A percentile compares a stretch with the other conserved stretches of the same genome.
These are phyloP conservation scores for Hypericum perforatum DNA, from an alignment of 345 rosid species.

Conservation along the genomic window DNA sequence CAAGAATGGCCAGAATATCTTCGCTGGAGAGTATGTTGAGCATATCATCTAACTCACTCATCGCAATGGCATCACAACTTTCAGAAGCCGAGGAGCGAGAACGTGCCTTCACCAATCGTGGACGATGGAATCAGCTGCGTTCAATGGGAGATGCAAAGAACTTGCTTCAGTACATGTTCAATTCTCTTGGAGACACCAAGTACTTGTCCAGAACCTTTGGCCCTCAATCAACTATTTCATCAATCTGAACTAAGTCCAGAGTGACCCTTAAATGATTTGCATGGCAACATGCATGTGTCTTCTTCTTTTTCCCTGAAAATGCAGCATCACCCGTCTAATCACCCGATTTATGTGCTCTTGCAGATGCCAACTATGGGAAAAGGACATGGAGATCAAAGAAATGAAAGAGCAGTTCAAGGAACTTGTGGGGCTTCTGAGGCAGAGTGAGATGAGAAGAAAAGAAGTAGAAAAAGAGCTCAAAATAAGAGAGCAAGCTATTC, in stretches of 20 bases:
- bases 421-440: conserved; percentile 59
- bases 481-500: conserved; percentile 64
- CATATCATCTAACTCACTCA: conserved; percentile 87
- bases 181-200: conserved; percentile 80
- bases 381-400: conserved; percentile 79
- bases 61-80: conserved; percentile 97
- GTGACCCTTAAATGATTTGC: background rate
- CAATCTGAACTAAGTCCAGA: background rate
- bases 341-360: conserved; percentile 6
- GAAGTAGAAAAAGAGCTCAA: conserved; percentile 82
- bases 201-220: conserved; percentile 18
- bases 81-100: conserved; percentile 98
- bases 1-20: conserved; percentile 81
- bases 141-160: conserved; percentile 98
- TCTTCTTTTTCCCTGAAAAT: background rate
- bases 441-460: conserved; percentile 69
- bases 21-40: conserved; percentile 89
- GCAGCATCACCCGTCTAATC: background rate
- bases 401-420: conserved; percentile 91
- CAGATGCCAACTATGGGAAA: conserved; percentile 94
- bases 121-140: conserved; percentile 96
- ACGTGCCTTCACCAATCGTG: conserved; percentile 78
- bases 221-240: conserved; percentile 1
- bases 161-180: conserved; percentile 92
- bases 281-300: background rate